These are phyloP conservation scores for Syzygium syzygioides DNA, from an alignment of 441 rosid species.

Conservation along the genomic window DNA sequence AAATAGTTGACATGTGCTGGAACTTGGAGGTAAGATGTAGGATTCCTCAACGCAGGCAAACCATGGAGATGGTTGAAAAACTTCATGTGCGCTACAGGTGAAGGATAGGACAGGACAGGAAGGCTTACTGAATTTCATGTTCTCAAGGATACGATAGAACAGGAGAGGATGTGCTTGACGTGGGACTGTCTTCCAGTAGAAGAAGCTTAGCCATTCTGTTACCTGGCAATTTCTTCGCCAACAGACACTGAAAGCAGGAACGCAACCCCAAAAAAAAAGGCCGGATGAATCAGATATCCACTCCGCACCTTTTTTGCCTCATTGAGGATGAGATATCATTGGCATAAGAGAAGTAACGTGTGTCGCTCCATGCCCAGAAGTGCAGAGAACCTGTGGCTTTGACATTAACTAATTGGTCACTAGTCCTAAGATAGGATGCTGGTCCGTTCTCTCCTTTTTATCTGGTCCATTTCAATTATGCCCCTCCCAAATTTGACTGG, in stretches of 20 bases:
- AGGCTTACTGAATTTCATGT: not conserved
- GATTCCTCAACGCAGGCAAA: not conserved
- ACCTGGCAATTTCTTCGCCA: not conserved
- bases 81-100: not conserved
- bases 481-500: not conserved
- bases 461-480: not conserved
- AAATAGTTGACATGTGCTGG: not conserved
- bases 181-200: not conserved
- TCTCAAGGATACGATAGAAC: not conserved
- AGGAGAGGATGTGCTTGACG: not conserved
- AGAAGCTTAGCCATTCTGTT: not conserved
- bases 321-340: not conserved
- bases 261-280: not conserved
- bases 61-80: not conserved
- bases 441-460: not conserved
- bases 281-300: not conserved
- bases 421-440: not conserved
- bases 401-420: not conserved
- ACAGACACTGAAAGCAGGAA: not conserved
- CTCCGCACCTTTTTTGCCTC: not conserved
- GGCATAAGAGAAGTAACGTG: not conserved
- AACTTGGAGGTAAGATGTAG: not conserved
- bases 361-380: not conserved
- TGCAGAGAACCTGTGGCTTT: not conserved
- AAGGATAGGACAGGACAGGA: not conserved